Conservation (phyloP, 78 protist species). For the Polysphondylium violaceum region DNA sequence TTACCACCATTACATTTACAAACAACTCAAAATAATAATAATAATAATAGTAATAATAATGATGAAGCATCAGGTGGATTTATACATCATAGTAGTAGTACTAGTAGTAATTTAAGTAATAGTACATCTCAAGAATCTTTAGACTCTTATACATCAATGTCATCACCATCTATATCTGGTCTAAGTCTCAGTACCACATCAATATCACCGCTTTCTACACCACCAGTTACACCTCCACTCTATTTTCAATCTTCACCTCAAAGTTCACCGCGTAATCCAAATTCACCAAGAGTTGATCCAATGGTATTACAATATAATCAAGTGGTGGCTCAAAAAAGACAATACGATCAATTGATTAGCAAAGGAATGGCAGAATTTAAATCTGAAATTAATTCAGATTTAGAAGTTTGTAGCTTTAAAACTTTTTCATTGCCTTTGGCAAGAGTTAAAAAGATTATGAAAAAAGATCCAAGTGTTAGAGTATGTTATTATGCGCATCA, state of each 20-base stretch:
- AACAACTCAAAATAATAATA: too few species aligned
- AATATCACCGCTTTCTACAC: constrained; percentile 32
- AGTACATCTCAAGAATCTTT: too few species aligned
- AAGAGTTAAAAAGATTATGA: constrained; percentile 91
- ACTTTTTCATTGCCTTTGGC: constrained; percentile 83
- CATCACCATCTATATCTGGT: too few species aligned
- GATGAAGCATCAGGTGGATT: too few species aligned
- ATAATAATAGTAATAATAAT: too few species aligned
- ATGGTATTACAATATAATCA: background rate
- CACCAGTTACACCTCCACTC: constrained; percentile 43
- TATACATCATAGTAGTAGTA: too few species aligned
- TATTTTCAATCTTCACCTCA: constrained; percentile 1
- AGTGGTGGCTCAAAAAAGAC: constrained; percentile 13
- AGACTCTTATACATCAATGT: too few species aligned
- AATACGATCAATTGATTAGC: constrained; percentile 2
- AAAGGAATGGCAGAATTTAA: constrained; percentile 6
- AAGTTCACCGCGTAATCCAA: constrained; percentile 46
- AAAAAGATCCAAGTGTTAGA: constrained; percentile 83
- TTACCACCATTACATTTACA: too few species aligned
- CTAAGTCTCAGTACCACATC: too few species aligned
- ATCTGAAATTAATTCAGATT: background rate
- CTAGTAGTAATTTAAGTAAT: too few species aligned
- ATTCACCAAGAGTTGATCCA: constrained; percentile 30
- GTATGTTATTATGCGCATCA: background rate
- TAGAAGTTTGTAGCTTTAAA: background rate